Conservation (phyloP, 2,329 filamentous ascomycete genomes). For the Fusarium devonianum region DNA sequence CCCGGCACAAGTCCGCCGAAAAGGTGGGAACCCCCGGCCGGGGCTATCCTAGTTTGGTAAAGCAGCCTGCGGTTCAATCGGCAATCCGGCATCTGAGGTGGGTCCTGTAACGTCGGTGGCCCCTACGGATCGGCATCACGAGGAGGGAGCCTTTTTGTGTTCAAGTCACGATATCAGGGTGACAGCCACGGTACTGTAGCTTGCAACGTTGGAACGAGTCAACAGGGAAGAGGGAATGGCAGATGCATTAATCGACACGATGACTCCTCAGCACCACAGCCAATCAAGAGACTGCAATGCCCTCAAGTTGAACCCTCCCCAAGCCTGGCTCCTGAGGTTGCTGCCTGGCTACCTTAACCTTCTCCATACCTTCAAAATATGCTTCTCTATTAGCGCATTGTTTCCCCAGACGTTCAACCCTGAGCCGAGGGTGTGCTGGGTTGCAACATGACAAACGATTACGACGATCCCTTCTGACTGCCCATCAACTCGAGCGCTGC, state of each 20-base stretch:
- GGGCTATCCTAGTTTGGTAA: conserved; percentile 21
- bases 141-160: not conserved
- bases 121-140: conserved; percentile 27
- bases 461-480: conserved; percentile 12
- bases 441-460: conserved; percentile 6
- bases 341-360: too few species aligned
- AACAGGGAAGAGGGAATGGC: not conserved
- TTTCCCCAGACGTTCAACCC: conserved; percentile 27
- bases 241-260: not conserved
- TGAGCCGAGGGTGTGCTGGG: not conserved
- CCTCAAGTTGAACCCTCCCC: too few species aligned
- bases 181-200: not conserved
- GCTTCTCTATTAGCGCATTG: conserved; percentile 21
- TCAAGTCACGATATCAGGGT: not conserved
- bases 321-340: too few species aligned
- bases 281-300: not conserved
- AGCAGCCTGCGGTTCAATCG: conserved; percentile 14
- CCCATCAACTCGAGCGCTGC: not conserved
- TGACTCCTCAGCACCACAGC: not conserved
- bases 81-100: conserved; percentile 37
- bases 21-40: conserved; percentile 15
- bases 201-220: not conserved
- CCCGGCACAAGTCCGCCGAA: conserved; percentile 31
- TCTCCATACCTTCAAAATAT: conserved; percentile 5
- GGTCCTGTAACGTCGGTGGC: conserved; percentile 5